Evolutionary conservation across 441 rosid genomes (phyloP).

Genomic region (Arabidopsis hybrid): DNA sequence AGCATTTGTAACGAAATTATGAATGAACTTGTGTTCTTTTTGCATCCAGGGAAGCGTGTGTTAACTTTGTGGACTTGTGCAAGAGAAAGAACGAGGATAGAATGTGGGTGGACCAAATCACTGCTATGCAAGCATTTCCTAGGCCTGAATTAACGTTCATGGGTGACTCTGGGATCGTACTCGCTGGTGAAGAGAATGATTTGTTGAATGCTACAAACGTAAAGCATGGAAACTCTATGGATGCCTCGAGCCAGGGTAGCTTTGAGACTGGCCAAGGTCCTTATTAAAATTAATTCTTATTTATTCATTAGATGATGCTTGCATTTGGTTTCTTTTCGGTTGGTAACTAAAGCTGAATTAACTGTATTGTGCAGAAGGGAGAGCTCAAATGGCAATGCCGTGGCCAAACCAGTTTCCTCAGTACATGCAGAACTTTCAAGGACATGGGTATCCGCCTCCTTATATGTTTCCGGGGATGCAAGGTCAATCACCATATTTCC

Average conservation of each 20-base stretch:
- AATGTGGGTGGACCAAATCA: conserved; percentile 92
- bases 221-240: conserved; percentile 57
- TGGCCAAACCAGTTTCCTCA: conserved; percentile 84
- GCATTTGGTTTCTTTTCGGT: background rate
- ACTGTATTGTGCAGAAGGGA: conserved; percentile 52
- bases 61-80: conserved; percentile 85
- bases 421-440: conserved; percentile 87
- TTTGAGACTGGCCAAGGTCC: conserved; percentile 68
- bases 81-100: conserved; percentile 94
- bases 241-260: conserved; percentile 71
- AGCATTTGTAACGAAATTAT: background rate
- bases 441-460: conserved; percentile 62
- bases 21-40: conserved; percentile 12
- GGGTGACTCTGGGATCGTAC: conserved; percentile 81
- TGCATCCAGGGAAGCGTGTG: conserved; percentile 80
- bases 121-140: conserved; percentile 87
- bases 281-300: background rate
- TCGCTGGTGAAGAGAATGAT: conserved; percentile 78
- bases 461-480: conserved; percentile 83
- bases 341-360: conserved; percentile 5
- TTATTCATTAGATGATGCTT: conserved; percentile 5
- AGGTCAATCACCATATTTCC: conserved; percentile 70
- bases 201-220: conserved; percentile 43
- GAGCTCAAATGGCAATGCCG: conserved; percentile 63
- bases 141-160: conserved; percentile 75